Base-by-base conservation (phyloP, 805 yeast species). In the Schwanniomyces yamadae region DNA sequence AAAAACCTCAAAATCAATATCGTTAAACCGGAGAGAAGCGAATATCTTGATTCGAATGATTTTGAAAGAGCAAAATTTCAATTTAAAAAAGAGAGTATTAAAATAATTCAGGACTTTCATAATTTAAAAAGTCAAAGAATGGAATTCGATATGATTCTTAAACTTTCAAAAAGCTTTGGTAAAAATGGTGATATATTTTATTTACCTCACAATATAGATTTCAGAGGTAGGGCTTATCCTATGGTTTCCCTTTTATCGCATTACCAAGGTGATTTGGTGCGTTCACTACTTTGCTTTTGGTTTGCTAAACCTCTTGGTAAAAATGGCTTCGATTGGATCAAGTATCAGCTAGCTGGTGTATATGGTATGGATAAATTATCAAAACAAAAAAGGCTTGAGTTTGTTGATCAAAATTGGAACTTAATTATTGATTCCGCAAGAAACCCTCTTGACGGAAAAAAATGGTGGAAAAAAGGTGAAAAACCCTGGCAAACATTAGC, bases 181-280 rank as follows among this genome's bases (percentile, higher is more conserved):
- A 39, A 41, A 12, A 57, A 57, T 36, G 71, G 70, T 8, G 70
- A 65, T 22, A 46, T 54, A 15, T 39, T 69, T 9, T 69, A 54
- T 37, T 49, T 61, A 13, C 71, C 73, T 1, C 71, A 68, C 37
- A 41, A 47, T 5, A 41, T 61, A 27, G 74, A 69, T 43, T 69
- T 68, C 34, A 47, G 74, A 29, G 71, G 73, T 5, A 43, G 74
- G 15, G 61, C 61, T 1, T 69, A 69, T 40, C 71, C 74, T 1
- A 46, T 58, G 49, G 63, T 59, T 0, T 59, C 71, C 7, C 27
- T 52, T 14, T 41, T 68, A 20, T 50, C 63, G 3, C 66, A 65
- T 34, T 61, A 66, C 26, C 56, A 54, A 25, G 66, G 61, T 24
- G 74, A 69, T 36, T 36, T 55, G 31, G 47, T 56, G 0, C 44